phyloP scores from a whole-genome alignment of 331 rosid genomes.

The Spiraea crenata region DNA sequence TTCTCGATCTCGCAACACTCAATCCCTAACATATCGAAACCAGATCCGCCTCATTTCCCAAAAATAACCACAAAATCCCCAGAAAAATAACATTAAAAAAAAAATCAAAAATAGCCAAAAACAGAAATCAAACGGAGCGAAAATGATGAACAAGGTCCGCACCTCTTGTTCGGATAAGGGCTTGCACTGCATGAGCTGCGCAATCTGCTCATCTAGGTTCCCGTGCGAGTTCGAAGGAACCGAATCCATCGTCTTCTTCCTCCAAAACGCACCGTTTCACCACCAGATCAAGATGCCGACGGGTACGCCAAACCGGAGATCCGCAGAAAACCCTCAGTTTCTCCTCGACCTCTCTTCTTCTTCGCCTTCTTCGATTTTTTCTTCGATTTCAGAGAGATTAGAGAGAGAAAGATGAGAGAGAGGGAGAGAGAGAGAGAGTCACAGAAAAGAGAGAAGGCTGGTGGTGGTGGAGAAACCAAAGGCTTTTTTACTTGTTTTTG shows the following conservation, averaged over 20 bases:
- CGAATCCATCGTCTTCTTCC: constrained; percentile 58
- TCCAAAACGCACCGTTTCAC: constrained; percentile 17
- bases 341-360: constrained; percentile 26
- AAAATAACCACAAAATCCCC: not conserved
- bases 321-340: constrained; percentile 16
- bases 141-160: not conserved
- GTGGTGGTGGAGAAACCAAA: constrained; percentile 50
- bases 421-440: not conserved
- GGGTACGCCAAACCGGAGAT: constrained; percentile 33
- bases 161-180: constrained; percentile 98
- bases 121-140: not conserved
- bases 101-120: not conserved
- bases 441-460: not conserved
- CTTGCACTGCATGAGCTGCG: constrained; percentile 99
- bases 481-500: not conserved
- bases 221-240: constrained; percentile 80
- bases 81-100: not conserved
- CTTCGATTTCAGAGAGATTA: not conserved
- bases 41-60: constrained; percentile 37
- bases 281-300: constrained; percentile 41
- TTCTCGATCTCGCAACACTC: constrained; percentile 4
- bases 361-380: not conserved
- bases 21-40: constrained; percentile 12
- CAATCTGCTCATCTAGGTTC: constrained; percentile 86
- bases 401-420: constrained; percentile 1